phyloP scores from a whole-genome alignment of 2,329 filamentous ascomycete genomes.

The Mariannaea sp. region DNA sequence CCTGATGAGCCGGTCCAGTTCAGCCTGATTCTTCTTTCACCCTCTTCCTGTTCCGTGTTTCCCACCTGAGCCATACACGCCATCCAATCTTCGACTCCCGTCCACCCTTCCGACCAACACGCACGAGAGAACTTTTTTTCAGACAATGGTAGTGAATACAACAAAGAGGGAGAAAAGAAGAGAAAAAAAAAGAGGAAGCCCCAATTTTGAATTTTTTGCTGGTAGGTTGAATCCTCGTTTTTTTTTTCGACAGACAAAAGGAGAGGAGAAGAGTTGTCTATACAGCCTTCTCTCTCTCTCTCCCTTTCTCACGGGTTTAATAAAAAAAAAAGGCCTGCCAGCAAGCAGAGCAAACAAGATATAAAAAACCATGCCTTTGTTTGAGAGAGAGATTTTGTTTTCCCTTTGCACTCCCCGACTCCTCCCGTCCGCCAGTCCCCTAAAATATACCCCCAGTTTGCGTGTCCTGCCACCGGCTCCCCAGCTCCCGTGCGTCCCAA shows the following conservation, averaged over 20 bases:
- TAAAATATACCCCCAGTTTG: slow-evolving; percentile 14
- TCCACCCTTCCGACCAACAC: background rate
- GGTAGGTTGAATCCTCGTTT: slow-evolving; percentile 5
- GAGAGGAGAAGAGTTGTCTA: slow-evolving; percentile 3
- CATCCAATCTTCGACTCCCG: background rate
- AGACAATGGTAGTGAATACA: background rate
- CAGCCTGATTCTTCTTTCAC: background rate
- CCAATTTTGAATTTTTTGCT: slow-evolving; percentile 12
- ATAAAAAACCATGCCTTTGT: slow-evolving; percentile 31
- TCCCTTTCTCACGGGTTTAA: too few relatives aligned
- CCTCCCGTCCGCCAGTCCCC: slow-evolving; percentile 30
- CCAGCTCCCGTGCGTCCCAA: slow-evolving; percentile 36
- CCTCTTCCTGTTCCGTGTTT: background rate
- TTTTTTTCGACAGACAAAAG: background rate
- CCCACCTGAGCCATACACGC: background rate
- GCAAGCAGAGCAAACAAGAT: slow-evolving; percentile 32
- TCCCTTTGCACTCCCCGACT: slow-evolving; percentile 39
- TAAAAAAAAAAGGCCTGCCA: slow-evolving; percentile 3
- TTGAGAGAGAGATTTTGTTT: slow-evolving; percentile 28
- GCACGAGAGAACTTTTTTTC: background rate
- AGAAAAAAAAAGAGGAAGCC: background rate
- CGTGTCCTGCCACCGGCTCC: slow-evolving; percentile 35
- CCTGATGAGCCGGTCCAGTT: slow-evolving; percentile 5
- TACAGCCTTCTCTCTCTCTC: slow-evolving; percentile 20
- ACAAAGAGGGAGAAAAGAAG: background rate